Percentiles rank a stretch among this genome's conserved stretches.
phyloP scores from a whole-genome alignment of 352 stramenopile genomes.

The Pythium brassicae region DNA sequence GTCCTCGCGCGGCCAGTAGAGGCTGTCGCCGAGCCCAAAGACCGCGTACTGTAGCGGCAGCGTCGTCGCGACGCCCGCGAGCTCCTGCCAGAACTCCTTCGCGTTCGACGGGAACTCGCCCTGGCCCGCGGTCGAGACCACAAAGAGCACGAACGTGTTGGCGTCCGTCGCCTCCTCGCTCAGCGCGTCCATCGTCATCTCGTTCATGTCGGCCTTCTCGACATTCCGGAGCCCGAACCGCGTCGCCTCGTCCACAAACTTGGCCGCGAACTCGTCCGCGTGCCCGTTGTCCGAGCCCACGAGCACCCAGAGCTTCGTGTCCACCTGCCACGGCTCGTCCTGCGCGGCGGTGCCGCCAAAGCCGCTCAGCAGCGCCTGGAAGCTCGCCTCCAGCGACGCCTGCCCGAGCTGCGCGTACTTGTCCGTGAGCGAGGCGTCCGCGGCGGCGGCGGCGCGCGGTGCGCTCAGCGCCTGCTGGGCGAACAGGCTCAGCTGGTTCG shows the following conservation, averaged over 20 bases:
- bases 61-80: conserved; percentile 51
- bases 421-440: conserved; percentile 37
- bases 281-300: conserved; percentile 77
- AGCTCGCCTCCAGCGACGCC: conserved; percentile 79
- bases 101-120: conserved; percentile 75
- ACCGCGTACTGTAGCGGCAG: conserved; percentile 73
- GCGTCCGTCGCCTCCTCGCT: conserved; percentile 65
- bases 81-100: conserved; percentile 77
- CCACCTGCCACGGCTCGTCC: conserved; percentile 52
- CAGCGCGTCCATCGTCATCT: conserved; percentile 67
- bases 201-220: conserved; percentile 83
- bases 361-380: conserved; percentile 68
- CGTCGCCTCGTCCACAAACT: conserved; percentile 65
- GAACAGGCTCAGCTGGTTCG: conserved; percentile 89
- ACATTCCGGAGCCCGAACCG: conserved; percentile 71
- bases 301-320: conserved; percentile 74
- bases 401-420: conserved; percentile 80
- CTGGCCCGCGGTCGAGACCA: conserved; percentile 77
- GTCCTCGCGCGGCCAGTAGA: conserved; percentile 80
- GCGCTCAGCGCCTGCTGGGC: conserved; percentile 66
- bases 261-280: conserved; percentile 65
- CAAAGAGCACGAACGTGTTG: conserved; percentile 71
- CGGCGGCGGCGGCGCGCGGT: conserved; percentile 14
- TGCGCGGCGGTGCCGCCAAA: conserved; percentile 38
- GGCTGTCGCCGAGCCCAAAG: conserved; percentile 73